Evolutionary conservation across 2,329 filamentous ascomycete species (phyloP), one percentile per base, ranked within the genome.

Genomic region (Pezicula neosporulosa): DNA sequence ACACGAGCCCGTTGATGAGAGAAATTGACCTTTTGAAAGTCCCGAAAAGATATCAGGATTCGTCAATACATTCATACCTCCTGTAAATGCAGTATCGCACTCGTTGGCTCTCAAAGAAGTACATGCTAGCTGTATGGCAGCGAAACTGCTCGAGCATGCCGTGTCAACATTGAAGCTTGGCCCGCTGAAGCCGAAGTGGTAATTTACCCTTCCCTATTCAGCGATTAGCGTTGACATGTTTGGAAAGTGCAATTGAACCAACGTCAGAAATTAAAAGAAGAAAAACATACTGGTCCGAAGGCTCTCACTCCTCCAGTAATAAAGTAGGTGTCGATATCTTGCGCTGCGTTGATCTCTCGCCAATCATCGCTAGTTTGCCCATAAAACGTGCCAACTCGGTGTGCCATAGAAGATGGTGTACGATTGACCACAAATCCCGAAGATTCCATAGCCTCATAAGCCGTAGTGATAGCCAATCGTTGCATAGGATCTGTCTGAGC

Each of bases 381-480:
- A 30, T 58, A 62, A 16, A 57, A 64, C 12, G 48, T 51, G 1
- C 58, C 61, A 37, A 64, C 47, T 21, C 59, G 51, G 30, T 58
- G 36, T 9, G 88, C 84, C 15, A 52, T 42, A 1, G 61, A 58
- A 1, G 59, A 56, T 13, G 54, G 49, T 8, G 59, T 61, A 42
- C 51, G 41, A 42, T 57, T 52, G 16, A 49, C 38, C 8, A 90
- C 86, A 61, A 88, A 86, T 1, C 88, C 89, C 30, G 85, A 84
- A 80, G 87, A 87, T 66, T 93, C 89, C 46, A 93, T 75, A 0
- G 89, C 88, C 63, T 92, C 88, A 60, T 90, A 92, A 0, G 87
- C 86, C 3, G 87, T 90, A 12, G 85, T 81, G 30, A 93, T 71
- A 2, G 86, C 85, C 59, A 92, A 75, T 57, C 89, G 80, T 66